A percentile compares a stretch with the other conserved stretches of the same genome.
These are phyloP conservation scores for Astragalus membranaceus DNA, from an alignment of 306 rosid genomes.

Conservation along the genomic window DNA sequence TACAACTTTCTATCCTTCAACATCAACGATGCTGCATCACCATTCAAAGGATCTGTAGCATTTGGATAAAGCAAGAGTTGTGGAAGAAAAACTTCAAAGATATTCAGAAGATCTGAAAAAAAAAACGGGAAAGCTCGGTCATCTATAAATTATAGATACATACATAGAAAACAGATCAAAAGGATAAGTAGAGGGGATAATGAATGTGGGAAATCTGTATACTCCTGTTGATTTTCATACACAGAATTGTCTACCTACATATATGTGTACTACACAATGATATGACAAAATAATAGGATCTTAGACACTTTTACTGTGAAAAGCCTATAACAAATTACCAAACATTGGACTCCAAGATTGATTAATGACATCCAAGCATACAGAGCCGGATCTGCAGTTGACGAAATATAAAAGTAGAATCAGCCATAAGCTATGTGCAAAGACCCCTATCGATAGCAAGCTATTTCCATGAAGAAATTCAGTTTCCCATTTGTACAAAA, in stretches of 20 bases:
- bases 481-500: background rate
- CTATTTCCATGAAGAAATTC: constrained; percentile 1
- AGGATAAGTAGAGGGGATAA: background rate
- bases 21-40: constrained; percentile 96
- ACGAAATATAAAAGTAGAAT: constrained; percentile 22
- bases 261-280: background rate
- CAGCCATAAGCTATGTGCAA: constrained; percentile 24
- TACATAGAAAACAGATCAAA: background rate
- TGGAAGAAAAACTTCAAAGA: constrained; percentile 96
- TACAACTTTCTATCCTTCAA: constrained; percentile 78
- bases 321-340: constrained; percentile 44
- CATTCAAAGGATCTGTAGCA: constrained; percentile 94
- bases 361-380: constrained; percentile 96
- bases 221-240: background rate
- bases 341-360: constrained; percentile 99
- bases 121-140: constrained; percentile 23
- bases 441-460: constrained; percentile 11
- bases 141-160: background rate
- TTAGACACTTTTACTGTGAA: constrained; percentile 20
- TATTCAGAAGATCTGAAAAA: constrained; percentile 79
- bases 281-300: no score
- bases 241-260: background rate
- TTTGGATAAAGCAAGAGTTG: constrained; percentile 95
- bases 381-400: constrained; percentile 91
- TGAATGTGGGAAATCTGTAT: background rate